These are phyloP conservation scores for Colletotrichum gigasporum DNA, from an alignment of 2,329 filamentous ascomycete genomes.

Conservation along the genomic window DNA sequence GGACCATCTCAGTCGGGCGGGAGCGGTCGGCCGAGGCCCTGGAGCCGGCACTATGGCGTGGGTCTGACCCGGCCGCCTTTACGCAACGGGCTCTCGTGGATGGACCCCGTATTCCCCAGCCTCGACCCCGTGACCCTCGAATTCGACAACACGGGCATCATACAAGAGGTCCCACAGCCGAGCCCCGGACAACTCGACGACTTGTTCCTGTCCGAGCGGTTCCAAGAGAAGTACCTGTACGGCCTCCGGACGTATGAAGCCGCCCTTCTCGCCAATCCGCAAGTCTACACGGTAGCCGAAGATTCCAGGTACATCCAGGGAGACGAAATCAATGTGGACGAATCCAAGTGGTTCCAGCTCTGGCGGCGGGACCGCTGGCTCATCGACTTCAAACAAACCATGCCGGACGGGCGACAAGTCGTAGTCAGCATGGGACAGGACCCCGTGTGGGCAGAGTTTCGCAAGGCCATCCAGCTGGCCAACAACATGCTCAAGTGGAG, in stretches of 20 bases:
- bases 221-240: not conserved
- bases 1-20: too few species aligned
- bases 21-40: not conserved
- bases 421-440: constrained; percentile 15
- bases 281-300: not conserved
- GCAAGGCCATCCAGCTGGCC: constrained; percentile 25
- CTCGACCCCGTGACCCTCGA: constrained; percentile 11
- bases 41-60: not conserved
- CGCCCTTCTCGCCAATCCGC: not conserved
- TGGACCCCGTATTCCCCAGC: constrained; percentile 3
- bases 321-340: not conserved
- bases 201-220: constrained; percentile 11
- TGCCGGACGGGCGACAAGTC: not conserved
- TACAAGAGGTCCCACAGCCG: not conserved
- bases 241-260: constrained; percentile 31
- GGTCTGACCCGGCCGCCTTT: constrained; percentile 1
- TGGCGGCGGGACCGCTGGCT: constrained; percentile 28
- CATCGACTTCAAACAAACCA: constrained; percentile 7
- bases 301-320: not conserved
- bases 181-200: constrained; percentile 9
- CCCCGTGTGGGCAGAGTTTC: constrained; percentile 24
- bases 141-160: not conserved
- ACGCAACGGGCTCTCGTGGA: constrained; percentile 12
- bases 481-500: constrained; percentile 23
- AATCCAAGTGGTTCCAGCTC: constrained; percentile 18